These are phyloP conservation scores for Avena insularis DNA, from an alignment of 176 grass and related monocot species.

Conservation along the genomic window DNA sequence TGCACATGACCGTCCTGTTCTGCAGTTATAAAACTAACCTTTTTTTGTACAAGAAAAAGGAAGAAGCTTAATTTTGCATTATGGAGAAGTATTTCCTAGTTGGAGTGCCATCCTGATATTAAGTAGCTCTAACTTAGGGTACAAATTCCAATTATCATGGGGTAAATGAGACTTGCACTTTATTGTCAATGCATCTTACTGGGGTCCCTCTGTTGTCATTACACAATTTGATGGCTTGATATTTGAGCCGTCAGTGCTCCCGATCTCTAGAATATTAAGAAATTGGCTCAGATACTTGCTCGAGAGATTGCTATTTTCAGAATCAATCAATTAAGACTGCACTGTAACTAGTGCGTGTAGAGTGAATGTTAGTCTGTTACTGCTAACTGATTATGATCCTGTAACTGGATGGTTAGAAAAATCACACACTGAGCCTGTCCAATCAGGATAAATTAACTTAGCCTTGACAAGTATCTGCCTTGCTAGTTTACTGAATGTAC, in stretches of 20 bases:
- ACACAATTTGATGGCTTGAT: background rate
- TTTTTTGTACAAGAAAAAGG: background rate
- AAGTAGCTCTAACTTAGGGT: background rate
- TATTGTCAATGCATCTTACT: background rate
- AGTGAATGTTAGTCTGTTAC: background rate
- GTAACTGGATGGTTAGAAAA: conserved; percentile 23
- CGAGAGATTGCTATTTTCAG: background rate
- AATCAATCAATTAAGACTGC: background rate
- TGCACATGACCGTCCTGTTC: background rate
- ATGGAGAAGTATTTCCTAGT: conserved; percentile 14
- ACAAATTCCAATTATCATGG: background rate
- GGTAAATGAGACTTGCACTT: background rate
- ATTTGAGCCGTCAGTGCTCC: conserved; percentile 5
- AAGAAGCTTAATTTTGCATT: background rate
- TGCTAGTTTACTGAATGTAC: conserved; percentile 23
- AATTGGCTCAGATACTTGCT: background rate
- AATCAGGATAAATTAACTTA: conserved; percentile 10
- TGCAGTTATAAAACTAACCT: background rate
- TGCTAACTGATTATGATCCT: conserved; percentile 2
- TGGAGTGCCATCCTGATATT: background rate
- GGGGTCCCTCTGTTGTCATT: background rate
- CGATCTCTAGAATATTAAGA: background rate
- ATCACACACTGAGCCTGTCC: background rate
- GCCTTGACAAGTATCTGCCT: background rate
- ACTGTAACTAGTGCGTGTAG: background rate